Conservation (phyloP, 257 asterid genomes). For the Solanum dulcamara region DNA sequence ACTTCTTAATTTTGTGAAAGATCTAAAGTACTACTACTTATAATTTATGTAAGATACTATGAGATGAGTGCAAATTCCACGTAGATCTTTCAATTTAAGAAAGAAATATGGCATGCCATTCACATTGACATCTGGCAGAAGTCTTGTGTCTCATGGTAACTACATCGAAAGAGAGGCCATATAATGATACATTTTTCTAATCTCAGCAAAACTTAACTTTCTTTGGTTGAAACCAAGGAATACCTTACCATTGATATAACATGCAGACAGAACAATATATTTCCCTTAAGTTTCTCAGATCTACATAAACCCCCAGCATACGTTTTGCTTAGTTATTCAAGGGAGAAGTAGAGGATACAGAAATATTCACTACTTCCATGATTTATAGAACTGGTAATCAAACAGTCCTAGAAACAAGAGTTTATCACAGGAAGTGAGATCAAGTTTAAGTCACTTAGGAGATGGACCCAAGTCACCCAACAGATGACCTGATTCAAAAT, state of each 20-base stretch:
- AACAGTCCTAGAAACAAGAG: background rate
- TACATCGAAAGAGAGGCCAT: background rate
- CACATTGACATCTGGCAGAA: background rate
- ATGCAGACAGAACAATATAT: background rate
- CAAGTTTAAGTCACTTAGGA: background rate
- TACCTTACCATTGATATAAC: background rate
- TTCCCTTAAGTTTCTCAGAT: background rate
- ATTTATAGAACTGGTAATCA: background rate
- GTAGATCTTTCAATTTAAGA: background rate
- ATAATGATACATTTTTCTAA: background rate
- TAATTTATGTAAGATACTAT: background rate
- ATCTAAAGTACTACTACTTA: background rate
- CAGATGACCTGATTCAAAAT: background rate
- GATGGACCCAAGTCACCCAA: background rate
- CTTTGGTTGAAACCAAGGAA: background rate
- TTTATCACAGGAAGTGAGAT: background rate
- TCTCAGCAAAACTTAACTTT: background rate
- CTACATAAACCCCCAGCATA: background rate
- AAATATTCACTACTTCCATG: background rate
- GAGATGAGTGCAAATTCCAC: background rate
- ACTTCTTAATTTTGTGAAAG: background rate
- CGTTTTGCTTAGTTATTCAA: background rate
- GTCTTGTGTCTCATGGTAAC: background rate
- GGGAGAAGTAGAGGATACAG: background rate
- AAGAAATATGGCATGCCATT: background rate